Evolutionary conservation across 768 basidiomycete genomes (phyloP).

Genomic region (Pisolithus orientalis): DNA sequence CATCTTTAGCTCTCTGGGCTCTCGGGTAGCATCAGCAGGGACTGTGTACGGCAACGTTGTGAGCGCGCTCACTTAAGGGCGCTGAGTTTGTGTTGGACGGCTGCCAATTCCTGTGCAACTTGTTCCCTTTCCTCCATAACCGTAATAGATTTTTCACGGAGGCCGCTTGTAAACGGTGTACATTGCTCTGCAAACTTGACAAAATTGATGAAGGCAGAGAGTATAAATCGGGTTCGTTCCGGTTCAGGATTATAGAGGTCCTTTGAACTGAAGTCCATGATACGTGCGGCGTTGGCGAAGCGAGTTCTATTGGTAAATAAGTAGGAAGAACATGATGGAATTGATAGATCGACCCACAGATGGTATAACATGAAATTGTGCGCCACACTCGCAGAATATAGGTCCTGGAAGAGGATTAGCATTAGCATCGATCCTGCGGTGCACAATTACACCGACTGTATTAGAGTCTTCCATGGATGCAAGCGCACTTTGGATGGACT

Average conservation of each 20-base stretch:
- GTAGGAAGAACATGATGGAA: not conserved
- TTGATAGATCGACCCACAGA: conserved; percentile 36
- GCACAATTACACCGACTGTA: conserved; percentile 35
- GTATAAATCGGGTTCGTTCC: conserved; percentile 64
- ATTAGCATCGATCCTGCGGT: no score
- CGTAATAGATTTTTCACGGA: conserved; percentile 53
- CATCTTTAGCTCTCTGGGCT: conserved; percentile 58
- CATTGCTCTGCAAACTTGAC: conserved; percentile 84
- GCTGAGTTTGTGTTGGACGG: conserved; percentile 47
- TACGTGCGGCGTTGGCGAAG: conserved; percentile 65
- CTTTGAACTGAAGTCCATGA: conserved; percentile 69
- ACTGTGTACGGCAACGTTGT: not conserved
- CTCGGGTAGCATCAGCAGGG: conserved; percentile 29
- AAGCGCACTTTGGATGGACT: conserved; percentile 52
- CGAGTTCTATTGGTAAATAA: conserved; percentile 41
- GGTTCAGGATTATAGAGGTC: conserved; percentile 72
- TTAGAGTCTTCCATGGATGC: conserved; percentile 45
- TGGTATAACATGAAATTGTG: conserved; percentile 66
- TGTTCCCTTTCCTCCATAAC: conserved; percentile 59
- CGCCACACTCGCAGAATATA: conserved; percentile 52
- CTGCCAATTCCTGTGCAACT: conserved; percentile 40
- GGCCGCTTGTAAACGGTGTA: conserved; percentile 50
- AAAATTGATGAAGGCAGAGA: conserved; percentile 91
- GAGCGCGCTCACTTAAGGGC: conserved; percentile 46
- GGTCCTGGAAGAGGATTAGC: conserved; percentile 41